Percentiles rank a stretch among this genome's conserved stretches.
These are phyloP conservation scores for Rhynchospora breviuscula DNA, from an alignment of 176 grass and related monocot genomes.

Conservation along the genomic window DNA sequence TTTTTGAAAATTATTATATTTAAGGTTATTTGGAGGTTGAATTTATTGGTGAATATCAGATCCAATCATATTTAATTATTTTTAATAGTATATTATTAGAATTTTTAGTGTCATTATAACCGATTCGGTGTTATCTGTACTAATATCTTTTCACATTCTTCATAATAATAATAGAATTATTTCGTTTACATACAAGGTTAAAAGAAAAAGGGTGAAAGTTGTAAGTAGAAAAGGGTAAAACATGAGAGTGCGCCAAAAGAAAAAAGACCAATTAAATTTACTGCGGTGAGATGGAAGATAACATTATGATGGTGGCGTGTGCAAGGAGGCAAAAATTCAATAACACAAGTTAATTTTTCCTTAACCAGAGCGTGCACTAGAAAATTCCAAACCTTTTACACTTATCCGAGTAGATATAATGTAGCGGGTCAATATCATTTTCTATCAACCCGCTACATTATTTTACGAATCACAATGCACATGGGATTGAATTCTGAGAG, in stretches of 20 bases:
- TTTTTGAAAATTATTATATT: too few species aligned
- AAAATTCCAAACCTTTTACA: not conserved
- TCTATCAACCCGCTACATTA: not conserved
- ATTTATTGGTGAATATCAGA: too few species aligned
- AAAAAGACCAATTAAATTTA: not conserved
- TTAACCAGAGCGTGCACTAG: not conserved
- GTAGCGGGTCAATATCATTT: not conserved
- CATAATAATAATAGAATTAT: too few species aligned
- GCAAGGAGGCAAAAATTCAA: conserved; percentile 6
- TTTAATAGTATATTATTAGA: too few species aligned
- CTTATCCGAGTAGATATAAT: not conserved
- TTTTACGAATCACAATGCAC: not conserved
- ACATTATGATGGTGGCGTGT: conserved; percentile 24
- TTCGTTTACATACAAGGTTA: not conserved
- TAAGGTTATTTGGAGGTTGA: too few species aligned
- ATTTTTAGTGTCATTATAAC: too few species aligned
- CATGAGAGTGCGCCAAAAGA: not conserved
- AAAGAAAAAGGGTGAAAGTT: too few species aligned
- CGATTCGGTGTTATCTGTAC: too few species aligned
- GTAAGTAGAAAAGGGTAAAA: not conserved
- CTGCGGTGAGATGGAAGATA: conserved; percentile 12
- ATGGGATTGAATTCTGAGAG: not conserved
- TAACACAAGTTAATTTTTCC: conserved; percentile 8
- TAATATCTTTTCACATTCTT: too few species aligned
- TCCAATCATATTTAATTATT: too few species aligned